Evolutionary conservation across 345 rosid species (phyloP).

Genomic region (Populus davidiana): DNA sequence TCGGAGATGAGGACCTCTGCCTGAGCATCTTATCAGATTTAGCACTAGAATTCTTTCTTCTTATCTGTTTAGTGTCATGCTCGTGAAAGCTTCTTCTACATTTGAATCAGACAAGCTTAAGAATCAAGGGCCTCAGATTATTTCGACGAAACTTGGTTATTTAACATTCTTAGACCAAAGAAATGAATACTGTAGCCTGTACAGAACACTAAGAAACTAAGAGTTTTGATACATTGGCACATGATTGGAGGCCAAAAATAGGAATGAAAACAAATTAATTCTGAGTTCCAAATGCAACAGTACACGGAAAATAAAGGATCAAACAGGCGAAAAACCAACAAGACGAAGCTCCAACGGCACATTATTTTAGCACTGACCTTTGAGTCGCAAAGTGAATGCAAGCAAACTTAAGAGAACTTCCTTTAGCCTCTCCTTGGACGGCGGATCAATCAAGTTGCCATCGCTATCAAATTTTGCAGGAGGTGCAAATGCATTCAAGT

Average conservation of each 20-base stretch:
- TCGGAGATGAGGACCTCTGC: no score
- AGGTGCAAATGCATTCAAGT: constrained; percentile 61
- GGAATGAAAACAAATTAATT: neutral
- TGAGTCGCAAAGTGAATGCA: constrained; percentile 52
- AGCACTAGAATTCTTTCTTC: neutral
- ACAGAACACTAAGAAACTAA: neutral
- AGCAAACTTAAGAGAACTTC: constrained; percentile 58
- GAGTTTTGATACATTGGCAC: neutral
- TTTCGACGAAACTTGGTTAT: no score
- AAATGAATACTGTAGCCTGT: neutral
- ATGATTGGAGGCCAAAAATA: neutral
- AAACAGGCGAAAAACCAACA: neutral
- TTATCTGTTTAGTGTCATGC: neutral
- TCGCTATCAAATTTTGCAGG: constrained; percentile 73
- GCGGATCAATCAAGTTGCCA: constrained; percentile 62
- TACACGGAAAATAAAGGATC: neutral
- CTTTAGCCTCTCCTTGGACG: constrained; percentile 43
- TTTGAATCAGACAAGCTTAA: neutral
- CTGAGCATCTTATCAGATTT: neutral
- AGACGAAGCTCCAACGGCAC: neutral
- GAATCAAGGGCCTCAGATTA: no score
- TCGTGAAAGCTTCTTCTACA: neutral
- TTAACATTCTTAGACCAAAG: neutral
- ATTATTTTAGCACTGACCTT: constrained; percentile 20
- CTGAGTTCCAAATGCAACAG: neutral